Evolutionary conservation across 495 filamentous ascomycete species (phyloP).

Genomic region (Talaromyces proteolyticus): DNA sequence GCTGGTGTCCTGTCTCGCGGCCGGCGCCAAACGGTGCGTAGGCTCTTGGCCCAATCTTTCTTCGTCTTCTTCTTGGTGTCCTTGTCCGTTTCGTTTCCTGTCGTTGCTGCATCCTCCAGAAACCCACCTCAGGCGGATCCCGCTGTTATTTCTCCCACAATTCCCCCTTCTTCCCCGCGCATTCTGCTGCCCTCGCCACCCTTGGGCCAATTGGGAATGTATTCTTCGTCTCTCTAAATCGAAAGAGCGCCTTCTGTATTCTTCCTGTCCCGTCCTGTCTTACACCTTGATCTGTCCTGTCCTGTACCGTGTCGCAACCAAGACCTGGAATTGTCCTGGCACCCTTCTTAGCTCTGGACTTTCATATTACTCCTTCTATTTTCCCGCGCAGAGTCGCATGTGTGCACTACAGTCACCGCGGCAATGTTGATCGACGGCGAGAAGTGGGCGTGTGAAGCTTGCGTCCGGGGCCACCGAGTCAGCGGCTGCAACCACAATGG

Average conservation of each 20-base stretch:
- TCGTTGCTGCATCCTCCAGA: conserved; percentile 3
- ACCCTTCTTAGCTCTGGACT: conserved; percentile 5
- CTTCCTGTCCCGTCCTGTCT: too few species aligned
- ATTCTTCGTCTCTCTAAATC: too few species aligned
- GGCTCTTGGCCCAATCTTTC: conserved; percentile 39
- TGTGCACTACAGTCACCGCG: conserved; percentile 35
- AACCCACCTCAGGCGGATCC: not conserved
- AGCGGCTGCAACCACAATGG: conserved; percentile 90
- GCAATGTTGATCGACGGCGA: conserved; percentile 82
- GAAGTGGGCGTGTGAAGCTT: conserved; percentile 91
- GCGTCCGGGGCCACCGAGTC: conserved; percentile 87
- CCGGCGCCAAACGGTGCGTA: conserved; percentile 52
- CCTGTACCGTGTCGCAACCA: too few species aligned
- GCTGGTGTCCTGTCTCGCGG: conserved; percentile 52
- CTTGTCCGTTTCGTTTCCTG: conserved; percentile 12
- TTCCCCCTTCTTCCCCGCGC: too few species aligned
- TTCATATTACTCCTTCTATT: conserved; percentile 3
- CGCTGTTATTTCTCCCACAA: not conserved
- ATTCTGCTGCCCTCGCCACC: not conserved
- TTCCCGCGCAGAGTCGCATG: conserved; percentile 30
- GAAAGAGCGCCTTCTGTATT: too few species aligned
- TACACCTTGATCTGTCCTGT: too few species aligned
- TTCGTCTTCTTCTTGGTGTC: conserved; percentile 16
- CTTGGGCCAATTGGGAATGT: not conserved
- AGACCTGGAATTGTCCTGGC: not conserved